A percentile compares a stretch with the other conserved stretches of the same genome.
These are phyloP conservation scores for Neofusicoccum kwambonambiense DNA, from an alignment of 2,329 filamentous ascomycete species.

Conservation along the genomic window DNA sequence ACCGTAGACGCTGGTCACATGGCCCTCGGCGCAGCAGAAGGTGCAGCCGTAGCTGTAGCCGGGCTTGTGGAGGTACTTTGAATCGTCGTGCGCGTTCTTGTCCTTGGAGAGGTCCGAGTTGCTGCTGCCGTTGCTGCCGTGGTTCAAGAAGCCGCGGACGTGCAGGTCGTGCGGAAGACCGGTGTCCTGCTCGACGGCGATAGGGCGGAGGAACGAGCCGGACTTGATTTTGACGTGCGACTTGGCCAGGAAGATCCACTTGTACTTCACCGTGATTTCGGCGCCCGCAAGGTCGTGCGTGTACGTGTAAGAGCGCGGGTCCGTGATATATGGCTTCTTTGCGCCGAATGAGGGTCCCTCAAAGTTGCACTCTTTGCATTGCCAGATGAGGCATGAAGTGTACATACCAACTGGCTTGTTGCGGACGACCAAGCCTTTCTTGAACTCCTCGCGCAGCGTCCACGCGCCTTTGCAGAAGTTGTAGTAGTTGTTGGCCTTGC, in stretches of 20 bases:
- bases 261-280: slow-evolving; percentile 25
- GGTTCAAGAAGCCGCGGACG: slow-evolving; percentile 20
- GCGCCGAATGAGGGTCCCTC: slow-evolving; percentile 28
- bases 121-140: slow-evolving; percentile 19
- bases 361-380: slow-evolving; percentile 37
- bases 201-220: neutral
- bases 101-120: neutral
- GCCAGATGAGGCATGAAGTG: slow-evolving; percentile 33
- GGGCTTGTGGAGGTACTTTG: neutral
- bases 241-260: slow-evolving; percentile 42
- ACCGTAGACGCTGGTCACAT: slow-evolving; percentile 35
- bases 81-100: neutral
- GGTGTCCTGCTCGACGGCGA: neutral
- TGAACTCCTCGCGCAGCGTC: slow-evolving; percentile 33
- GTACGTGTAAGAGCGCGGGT: slow-evolving; percentile 28
- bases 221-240: slow-evolving; percentile 30
- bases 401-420: slow-evolving; percentile 37
- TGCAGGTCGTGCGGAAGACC: neutral
- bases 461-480: slow-evolving; percentile 43
- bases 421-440: slow-evolving; percentile 32
- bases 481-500: slow-evolving; percentile 42
- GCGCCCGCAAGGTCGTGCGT: neutral
- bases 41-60: slow-evolving; percentile 33
- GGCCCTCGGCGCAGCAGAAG: slow-evolving; percentile 33
- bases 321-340: slow-evolving; percentile 27